Conservation (phyloP, 2,329 filamentous ascomycete genomes). For the Apiospora saccharicola region DNA sequence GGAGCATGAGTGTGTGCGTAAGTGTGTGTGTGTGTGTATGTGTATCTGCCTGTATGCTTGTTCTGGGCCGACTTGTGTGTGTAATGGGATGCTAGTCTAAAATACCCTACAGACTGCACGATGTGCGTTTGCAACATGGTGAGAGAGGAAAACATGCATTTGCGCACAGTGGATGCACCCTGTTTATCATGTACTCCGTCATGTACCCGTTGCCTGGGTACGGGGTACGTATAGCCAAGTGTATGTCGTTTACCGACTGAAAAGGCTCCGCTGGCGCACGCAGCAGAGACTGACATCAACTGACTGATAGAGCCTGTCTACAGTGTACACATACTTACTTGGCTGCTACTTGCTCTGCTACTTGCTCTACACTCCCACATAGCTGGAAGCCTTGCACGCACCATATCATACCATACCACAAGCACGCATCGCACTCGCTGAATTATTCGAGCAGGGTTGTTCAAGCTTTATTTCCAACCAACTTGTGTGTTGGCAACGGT, state of each 20-base stretch:
- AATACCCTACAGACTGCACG: constrained; percentile 9
- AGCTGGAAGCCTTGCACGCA: constrained; percentile 26
- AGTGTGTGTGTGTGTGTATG: constrained; percentile 11
- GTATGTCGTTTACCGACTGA: constrained; percentile 2
- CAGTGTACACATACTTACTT: constrained; percentile 25
- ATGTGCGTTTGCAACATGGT: constrained; percentile 17
- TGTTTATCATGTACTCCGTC: constrained; percentile 11
- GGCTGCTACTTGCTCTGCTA: neutral
- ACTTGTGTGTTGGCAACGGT: constrained; percentile 20
- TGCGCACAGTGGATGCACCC: neutral
- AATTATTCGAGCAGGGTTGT: neutral
- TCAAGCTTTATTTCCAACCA: constrained; percentile 21
- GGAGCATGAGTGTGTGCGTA: constrained; percentile 2
- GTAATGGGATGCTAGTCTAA: constrained; percentile 19
- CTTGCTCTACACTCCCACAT: constrained; percentile 29
- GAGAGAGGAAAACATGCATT: constrained; percentile 12
- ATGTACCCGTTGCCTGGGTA: constrained; percentile 7
- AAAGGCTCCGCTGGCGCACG: constrained; percentile 3
- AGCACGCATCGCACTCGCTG: constrained; percentile 15
- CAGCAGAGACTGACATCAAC: neutral
- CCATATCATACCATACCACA: constrained; percentile 19
- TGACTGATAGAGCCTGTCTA: neutral
- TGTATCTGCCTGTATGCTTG: constrained; percentile 26
- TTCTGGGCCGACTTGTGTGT: constrained; percentile 17
- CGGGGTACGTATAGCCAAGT: constrained; percentile 6